phyloP scores from a whole-genome alignment of 2,329 filamentous ascomycete genomes.

The Helotiales sp. region DNA sequence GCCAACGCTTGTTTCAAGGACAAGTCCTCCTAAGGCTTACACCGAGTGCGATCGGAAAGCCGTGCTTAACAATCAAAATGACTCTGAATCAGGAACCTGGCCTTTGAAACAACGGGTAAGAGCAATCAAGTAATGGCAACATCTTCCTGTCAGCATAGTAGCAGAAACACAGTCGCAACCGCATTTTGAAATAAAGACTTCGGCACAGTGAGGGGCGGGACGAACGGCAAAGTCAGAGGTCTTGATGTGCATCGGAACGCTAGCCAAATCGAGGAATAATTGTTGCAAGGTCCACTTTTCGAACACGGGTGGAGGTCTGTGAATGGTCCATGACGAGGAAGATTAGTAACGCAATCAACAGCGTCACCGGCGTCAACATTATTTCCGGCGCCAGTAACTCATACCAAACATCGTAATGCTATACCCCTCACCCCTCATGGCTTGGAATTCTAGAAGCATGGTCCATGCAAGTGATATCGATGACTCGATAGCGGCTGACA shows the following conservation, averaged over 20 bases:
- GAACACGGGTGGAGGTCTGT: background rate
- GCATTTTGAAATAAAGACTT: background rate
- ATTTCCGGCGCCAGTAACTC: background rate
- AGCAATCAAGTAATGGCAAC: background rate
- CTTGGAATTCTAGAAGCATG: no score
- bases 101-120: background rate
- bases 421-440: no score
- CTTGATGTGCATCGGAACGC: constrained; percentile 7
- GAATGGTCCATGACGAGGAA: background rate
- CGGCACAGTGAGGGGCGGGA: background rate
- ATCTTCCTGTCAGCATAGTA: background rate
- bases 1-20: background rate
- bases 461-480: no score
- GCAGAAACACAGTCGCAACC: background rate
- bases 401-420: no score
- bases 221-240: background rate
- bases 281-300: background rate
- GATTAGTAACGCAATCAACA: background rate
- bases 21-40: background rate
- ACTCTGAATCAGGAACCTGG: background rate
- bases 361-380: background rate
- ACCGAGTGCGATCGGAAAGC: background rate
- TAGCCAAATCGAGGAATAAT: constrained; percentile 1
- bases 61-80: background rate
- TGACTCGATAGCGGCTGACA: background rate